A percentile compares a stretch with the other conserved stretches of the same genome.
Evolutionary conservation across 2,329 filamentous ascomycete species (phyloP).

Genomic region (Rutstroemia sp.): DNA sequence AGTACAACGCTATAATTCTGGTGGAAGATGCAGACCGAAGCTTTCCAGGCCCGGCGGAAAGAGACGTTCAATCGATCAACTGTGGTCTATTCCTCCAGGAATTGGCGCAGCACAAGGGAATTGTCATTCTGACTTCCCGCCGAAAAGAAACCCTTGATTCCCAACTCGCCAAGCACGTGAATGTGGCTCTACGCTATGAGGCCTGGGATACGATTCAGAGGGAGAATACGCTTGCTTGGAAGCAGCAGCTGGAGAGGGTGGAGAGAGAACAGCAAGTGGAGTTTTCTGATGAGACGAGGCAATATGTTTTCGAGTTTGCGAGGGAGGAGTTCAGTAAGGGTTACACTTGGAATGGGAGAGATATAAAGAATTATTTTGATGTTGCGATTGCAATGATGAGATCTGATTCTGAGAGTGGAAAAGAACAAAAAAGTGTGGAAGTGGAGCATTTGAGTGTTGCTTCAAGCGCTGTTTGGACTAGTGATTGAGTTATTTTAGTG

Average conservation of each 20-base stretch:
- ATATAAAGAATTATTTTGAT: not conserved
- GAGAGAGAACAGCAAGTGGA: not conserved
- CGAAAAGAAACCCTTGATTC: not conserved
- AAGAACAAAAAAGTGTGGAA: not conserved
- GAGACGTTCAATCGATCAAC: not conserved
- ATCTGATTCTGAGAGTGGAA: not conserved
- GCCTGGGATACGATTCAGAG: not conserved
- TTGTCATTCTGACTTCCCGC: not conserved
- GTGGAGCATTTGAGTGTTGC: not conserved
- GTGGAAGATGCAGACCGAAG: not conserved
- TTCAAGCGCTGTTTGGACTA: not conserved
- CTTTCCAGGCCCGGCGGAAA: not conserved
- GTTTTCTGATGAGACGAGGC: not conserved
- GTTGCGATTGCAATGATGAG: not conserved
- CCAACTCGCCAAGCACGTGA: not conserved
- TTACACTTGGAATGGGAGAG: not conserved
- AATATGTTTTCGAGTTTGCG: not conserved
- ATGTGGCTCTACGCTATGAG: not conserved
- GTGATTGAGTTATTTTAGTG: not conserved
- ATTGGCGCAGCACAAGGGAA: not conserved
- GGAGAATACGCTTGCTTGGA: not conserved
- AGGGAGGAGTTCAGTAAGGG: not conserved
- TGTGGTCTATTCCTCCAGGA: not conserved
- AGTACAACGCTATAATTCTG: slow-evolving; percentile 1
- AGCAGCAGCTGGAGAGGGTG: not conserved